Percentiles rank a stretch among this genome's conserved stretches.
Conservation (phyloP, 1,139 yeast genomes). For the Groenewaldozyma sp. region DNA sequence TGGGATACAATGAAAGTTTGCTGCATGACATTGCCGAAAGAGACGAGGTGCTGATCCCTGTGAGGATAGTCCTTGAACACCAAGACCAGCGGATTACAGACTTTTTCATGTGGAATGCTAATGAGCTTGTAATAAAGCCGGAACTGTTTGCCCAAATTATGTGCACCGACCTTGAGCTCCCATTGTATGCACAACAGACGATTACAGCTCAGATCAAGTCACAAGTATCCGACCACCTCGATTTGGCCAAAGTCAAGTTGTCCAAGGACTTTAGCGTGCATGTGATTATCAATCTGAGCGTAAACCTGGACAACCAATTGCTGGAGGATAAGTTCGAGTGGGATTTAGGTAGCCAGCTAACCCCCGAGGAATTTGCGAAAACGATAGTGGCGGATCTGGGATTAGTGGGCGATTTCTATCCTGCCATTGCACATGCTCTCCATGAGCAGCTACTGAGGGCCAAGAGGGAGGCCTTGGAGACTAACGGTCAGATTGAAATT, state of each 20-base stretch:
- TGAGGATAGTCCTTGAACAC: constrained; percentile 64
- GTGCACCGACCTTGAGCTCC: constrained; percentile 76
- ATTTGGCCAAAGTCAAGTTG: constrained; percentile 52
- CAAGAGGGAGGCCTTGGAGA: constrained; percentile 82
- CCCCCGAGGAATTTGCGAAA: constrained; percentile 80
- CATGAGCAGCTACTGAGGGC: constrained; percentile 71
- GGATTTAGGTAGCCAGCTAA: constrained; percentile 61
- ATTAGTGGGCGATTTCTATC: constrained; percentile 71
- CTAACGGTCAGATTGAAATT: constrained; percentile 51
- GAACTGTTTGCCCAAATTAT: constrained; percentile 73
- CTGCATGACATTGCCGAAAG: constrained; percentile 29
- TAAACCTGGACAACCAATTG: constrained; percentile 72
- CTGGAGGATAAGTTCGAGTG: constrained; percentile 94
- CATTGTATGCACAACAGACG: constrained; percentile 48
- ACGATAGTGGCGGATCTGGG: constrained; percentile 81
- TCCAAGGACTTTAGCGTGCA: constrained; percentile 60
- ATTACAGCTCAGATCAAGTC: constrained; percentile 64
- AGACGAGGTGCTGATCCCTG: constrained; percentile 56
- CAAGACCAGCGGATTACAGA: constrained; percentile 60
- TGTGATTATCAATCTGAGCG: constrained; percentile 72
- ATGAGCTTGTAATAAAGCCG: constrained; percentile 68
- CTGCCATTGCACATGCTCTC: constrained; percentile 81
- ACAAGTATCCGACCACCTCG: constrained; percentile 70
- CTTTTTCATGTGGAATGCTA: constrained; percentile 81
- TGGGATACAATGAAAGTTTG: constrained; percentile 28